Base-by-base conservation (phyloP, 2,329 filamentous ascomycete genomes). In the Aureobasidium namibiae region DNA sequence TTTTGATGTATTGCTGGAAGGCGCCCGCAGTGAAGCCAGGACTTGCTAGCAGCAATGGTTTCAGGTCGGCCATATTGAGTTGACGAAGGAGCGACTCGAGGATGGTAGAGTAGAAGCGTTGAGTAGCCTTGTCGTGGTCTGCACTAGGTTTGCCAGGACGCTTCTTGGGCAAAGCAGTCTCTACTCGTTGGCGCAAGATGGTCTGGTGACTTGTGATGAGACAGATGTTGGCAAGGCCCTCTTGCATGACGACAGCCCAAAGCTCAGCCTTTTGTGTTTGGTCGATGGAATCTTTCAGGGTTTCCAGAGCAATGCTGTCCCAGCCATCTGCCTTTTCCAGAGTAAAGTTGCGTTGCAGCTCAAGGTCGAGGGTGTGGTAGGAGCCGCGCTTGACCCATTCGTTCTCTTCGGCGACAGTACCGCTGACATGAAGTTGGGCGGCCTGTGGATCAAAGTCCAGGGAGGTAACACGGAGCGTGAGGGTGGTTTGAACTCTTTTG, bases 171-270 rank as follows among this genome's bases (percentile, higher is more conserved):
- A 90, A 80, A 26, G 80, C 74, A 63, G 81, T 80, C 72, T 91
- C 86, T 33, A 94, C 77, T 29, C 80, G 75, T 67, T 88, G 84
- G 65, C 89, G 86, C 59, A 91, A 73, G 29, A 92, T 81, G 3
- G 89, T 92, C 65, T 90, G 87, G 71, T 87, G 86, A 68, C 90
- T 85, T 2, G 88, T 92, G 59, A 94, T 88, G 23, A 92, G 79
- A 72, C 89, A 92, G 63, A 94, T 88, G 71, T 92, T 90, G 60
- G 90, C 88, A 16, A 89, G 73, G 2, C 89, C 88, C 67, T 97
- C 92, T 67, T 95, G 89, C 88, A 99, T 92, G 24, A 97, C 89
- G 0, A 97, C 87, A 0, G 94, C 92, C 59, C 91, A 90, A 18
- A 95, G 81, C 62, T 92, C 88, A 1, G 90, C 91, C 62, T 88